A percentile compares a stretch with the other conserved stretches of the same genome.
These are phyloP conservation scores for Pythium brassicae DNA, from an alignment of 352 stramenopile genomes.

Conservation along the genomic window DNA sequence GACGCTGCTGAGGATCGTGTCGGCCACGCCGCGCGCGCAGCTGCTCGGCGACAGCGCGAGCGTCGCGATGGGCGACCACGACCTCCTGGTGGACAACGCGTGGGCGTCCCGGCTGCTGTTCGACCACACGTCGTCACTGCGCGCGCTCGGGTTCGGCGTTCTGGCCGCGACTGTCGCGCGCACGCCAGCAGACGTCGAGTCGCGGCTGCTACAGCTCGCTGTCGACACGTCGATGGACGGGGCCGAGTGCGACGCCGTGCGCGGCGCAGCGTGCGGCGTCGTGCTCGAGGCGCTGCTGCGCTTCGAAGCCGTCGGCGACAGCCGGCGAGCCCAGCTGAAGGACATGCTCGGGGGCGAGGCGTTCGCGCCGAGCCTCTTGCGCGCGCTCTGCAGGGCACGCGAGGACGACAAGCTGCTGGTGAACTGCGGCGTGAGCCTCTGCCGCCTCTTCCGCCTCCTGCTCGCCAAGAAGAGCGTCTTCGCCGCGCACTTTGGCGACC, in stretches of 20 bases:
- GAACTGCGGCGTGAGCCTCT: constrained; percentile 20
- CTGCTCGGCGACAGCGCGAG: constrained; percentile 17
- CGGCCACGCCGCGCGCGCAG: constrained; percentile 16
- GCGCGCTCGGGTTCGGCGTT: constrained; percentile 39
- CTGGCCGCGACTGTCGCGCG: constrained; percentile 8
- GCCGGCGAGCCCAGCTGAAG: constrained; percentile 14
- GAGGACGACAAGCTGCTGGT: constrained; percentile 27
- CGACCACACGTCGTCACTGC: constrained; percentile 43
- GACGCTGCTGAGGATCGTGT: constrained; percentile 33
- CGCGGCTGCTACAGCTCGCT: constrained; percentile 33
- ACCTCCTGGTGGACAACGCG: constrained; percentile 29
- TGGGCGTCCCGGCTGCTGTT: constrained; percentile 59
- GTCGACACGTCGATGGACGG: constrained; percentile 43
- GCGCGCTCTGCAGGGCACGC: constrained; percentile 16
- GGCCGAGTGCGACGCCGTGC: constrained; percentile 50
- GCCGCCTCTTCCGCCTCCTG: constrained; percentile 29
- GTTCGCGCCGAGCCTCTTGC: constrained; percentile 20
- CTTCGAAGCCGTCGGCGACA: constrained; percentile 12
- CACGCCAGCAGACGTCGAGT: background rate
- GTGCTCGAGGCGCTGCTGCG: constrained; percentile 26
- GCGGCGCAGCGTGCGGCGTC: constrained; percentile 30
- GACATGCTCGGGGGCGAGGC: constrained; percentile 15
- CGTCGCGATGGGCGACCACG: constrained; percentile 31
- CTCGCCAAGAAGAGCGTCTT: constrained; percentile 18
- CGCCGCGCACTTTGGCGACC: constrained; percentile 24